Base-by-base conservation (phyloP, 75 land plant genomes). In the Cupressus sempervirens region DNA sequence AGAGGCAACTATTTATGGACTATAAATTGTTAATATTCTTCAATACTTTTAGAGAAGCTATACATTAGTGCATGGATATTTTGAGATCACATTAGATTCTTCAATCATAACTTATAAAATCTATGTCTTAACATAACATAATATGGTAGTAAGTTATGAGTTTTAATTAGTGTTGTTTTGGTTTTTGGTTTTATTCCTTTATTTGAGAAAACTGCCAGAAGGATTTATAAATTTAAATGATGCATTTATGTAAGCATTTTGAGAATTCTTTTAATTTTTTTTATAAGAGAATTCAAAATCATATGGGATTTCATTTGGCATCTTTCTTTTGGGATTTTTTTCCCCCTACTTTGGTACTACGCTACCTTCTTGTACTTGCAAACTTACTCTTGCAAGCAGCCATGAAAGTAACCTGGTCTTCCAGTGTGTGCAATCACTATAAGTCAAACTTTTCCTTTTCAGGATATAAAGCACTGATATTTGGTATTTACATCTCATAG, bases 361-460 rank as follows among this genome's bases (percentile, higher is more conserved):
- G 99, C 98, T 4, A 90, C 96, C 13, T 85, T 91, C 82, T 89
- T 95, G 5, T 97, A 94, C 80, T 93, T 92, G 30, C 82, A 91
- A 26, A 93, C 89, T 20, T 92, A 90, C 80, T 93, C 92, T 62
- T 89, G 87, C 52, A 89, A 87, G 83, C 96, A 97, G 73, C 97
- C 94, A 46, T 89, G 99, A 53, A 97, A 97, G 84, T 91, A 97
- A 45, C 88, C 94, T n/a, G 99, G 99, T 13, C 94, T 97, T 84
- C 94, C 96, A 83, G 96, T 97, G 11, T 93, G 89, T 91, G 97
- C 97, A 38, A 88, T 97, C 70, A 93, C 95, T 80, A 96, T 96
- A 75, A 91, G 91, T 89, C 3, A 26, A 77, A 23, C 81, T 43
- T 26, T 43, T 12, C 12, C 48, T n/a, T 77, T 77, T 23, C 8